Base-by-base conservation (phyloP, 2,329 filamentous ascomycete species). In the Xylariomycetidae sp. region DNA sequence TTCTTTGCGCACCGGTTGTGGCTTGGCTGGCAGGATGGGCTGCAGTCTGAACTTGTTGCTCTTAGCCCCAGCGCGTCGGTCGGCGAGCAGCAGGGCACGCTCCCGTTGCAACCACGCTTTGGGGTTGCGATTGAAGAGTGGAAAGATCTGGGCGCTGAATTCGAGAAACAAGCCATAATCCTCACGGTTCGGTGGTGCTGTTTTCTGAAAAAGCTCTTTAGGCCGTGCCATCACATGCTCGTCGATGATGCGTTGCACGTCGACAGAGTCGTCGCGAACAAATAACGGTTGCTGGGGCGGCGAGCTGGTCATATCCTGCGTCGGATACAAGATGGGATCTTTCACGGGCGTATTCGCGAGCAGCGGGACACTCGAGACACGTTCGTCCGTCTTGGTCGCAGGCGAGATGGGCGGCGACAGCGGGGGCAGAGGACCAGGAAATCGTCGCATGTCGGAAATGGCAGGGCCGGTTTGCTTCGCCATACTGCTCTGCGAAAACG, bases 351-450 rank as follows among this genome's bases (percentile, higher is more conserved):
- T 58, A 4, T 45, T 38, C 0, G 56, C 46, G 2, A 48, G 45
- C 22, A 58, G 49, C 19, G 44, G 51, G 27, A 53, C 47, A 18
- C 55, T 40, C 19, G 41, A 32, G 18, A 33, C 36, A 20, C 44
- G 52, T 30, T 64, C 57, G 31, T 63, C 56, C 3, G 56, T 41
- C 33, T 64, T 66, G 38, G 61, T 66, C 36, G 65, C 66, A 8
- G 71, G 71, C 19, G 77, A 80, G 34, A 79, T 67, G 4, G 77
- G 77, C 16, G 77, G 77, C 20, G 77, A 81, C 46, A 77, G 54
- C 5, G 64, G 66, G 10, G 57, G 56, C 36, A 56, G 64, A 29
- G 61, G 66, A 44, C 62, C 56, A 16, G 53, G 56, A 20, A 38
- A 26, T 52, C 56, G 42, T 58, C 60, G 40, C 51, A 49, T 27